Evolutionary conservation across 768 basidiomycete species (phyloP).

Genomic region (Pisolithus marmoratus): DNA sequence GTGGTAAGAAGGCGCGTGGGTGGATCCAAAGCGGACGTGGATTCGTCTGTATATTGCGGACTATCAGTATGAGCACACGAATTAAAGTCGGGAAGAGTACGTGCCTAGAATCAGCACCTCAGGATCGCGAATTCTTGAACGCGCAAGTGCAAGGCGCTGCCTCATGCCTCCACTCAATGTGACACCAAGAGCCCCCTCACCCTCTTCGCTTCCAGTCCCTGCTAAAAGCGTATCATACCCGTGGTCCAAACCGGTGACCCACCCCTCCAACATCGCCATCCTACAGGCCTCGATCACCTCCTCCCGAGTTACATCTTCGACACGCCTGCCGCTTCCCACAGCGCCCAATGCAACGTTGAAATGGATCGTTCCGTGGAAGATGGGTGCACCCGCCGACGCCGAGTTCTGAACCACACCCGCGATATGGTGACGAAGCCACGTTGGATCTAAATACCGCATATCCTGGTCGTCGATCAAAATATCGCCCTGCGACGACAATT

Average conservation of each 20-base stretch:
- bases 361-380: constrained; percentile 75
- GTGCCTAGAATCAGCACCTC: constrained; percentile 85
- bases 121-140: constrained; percentile 81
- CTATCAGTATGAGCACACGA: not conserved
- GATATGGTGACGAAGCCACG: constrained; percentile 64
- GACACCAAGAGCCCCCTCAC: constrained; percentile 45
- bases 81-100: constrained; percentile 21
- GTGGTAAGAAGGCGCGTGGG: constrained; percentile 85
- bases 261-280: constrained; percentile 85
- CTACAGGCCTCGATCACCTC: constrained; percentile 81
- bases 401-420: constrained; percentile 76
- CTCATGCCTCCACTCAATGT: constrained; percentile 87
- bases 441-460: constrained; percentile 63
- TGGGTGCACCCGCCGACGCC: constrained; percentile 35
- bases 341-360: constrained; percentile 84
- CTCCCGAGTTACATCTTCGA: constrained; percentile 48
- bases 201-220: constrained; percentile 38
- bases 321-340: constrained; percentile 39
- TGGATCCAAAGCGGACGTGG: constrained; percentile 79
- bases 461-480: constrained; percentile 81
- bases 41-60: constrained; percentile 49
- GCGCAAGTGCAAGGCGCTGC: constrained; percentile 84
- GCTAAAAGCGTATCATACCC: constrained; percentile 79
- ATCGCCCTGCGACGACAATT: constrained; percentile 34
- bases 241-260: constrained; percentile 73